A percentile compares a stretch with the other conserved stretches of the same genome.
Conservation (phyloP, 176 grass and related monocot species). For the Oryza australiensis region DNA sequence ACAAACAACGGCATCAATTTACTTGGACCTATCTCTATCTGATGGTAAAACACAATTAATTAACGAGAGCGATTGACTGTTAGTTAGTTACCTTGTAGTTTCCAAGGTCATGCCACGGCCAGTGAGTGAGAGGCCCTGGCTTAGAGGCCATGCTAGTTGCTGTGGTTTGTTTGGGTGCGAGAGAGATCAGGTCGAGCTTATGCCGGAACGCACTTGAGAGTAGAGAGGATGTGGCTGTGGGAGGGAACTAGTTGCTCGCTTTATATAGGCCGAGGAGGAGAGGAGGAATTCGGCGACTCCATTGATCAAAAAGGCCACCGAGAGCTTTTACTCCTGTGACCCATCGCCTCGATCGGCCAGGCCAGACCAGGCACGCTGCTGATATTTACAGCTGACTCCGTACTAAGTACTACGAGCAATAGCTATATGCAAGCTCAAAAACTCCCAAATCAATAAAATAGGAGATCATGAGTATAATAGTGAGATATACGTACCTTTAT, state of each 20-base stretch:
- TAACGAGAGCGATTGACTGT: background rate
- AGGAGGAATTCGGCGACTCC: background rate
- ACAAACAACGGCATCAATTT: no score
- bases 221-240: background rate
- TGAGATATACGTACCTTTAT: no score
- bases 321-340: background rate
- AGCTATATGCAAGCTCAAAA: no score
- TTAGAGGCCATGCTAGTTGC: conserved; percentile 39
- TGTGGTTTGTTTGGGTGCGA: background rate
- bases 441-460: no score
- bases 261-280: background rate
- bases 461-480: no score
- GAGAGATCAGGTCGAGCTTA: background rate
- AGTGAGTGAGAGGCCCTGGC: conserved; percentile 55
- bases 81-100: conserved; percentile 56
- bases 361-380: background rate
- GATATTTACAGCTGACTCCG: background rate
- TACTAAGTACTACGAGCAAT: no score
- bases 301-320: background rate
- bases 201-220: background rate
- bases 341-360: no score
- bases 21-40: no score
- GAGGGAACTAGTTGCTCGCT: background rate
- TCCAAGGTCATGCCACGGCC: conserved; percentile 69
- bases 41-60: background rate